phyloP scores from a whole-genome alignment of 345 rosid species.

The Lenwebbia sp. region DNA sequence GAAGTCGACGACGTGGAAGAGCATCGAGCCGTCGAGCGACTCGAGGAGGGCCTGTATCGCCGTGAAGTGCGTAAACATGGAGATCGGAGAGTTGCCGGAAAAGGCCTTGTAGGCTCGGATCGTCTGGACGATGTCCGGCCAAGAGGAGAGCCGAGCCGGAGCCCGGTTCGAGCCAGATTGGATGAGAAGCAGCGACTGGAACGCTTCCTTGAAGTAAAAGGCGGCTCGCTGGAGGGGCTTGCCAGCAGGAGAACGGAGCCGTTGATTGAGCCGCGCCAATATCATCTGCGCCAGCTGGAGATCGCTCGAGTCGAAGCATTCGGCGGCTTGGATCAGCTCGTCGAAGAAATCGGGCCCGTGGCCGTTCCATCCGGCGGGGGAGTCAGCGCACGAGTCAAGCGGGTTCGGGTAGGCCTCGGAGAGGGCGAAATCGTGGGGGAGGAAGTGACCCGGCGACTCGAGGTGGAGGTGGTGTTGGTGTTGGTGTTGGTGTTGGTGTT shows the following conservation, averaged over 20 bases:
- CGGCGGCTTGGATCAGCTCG: conserved; percentile 75
- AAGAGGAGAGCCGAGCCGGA: conserved; percentile 30
- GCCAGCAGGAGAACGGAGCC: conserved; percentile 44
- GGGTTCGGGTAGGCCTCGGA: conserved; percentile 30
- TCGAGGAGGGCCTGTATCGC: conserved; percentile 84
- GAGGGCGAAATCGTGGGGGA: conserved; percentile 32
- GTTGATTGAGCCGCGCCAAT: conserved; percentile 69
- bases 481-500: not conserved
- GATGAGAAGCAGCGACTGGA: conserved; percentile 40
- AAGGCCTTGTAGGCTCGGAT: conserved; percentile 62
- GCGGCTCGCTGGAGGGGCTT: conserved; percentile 86
- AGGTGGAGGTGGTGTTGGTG: not conserved
- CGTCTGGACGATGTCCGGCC: conserved; percentile 67
- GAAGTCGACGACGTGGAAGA: conserved; percentile 78
- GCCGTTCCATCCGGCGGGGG: conserved; percentile 4
- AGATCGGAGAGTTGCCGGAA: conserved; percentile 71
- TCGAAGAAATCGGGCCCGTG: conserved; percentile 49
- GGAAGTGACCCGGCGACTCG: not conserved
- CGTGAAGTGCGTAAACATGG: conserved; percentile 86
- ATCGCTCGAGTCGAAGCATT: conserved; percentile 72
- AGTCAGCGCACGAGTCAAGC: conserved; percentile 13
- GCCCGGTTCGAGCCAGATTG: conserved; percentile 25
- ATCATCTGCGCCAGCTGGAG: conserved; percentile 64
- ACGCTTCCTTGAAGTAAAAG: conserved; percentile 84
- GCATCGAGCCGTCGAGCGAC: conserved; percentile 38